Evolutionary conservation across 176 grass and related monocot species (phyloP).

Genomic region (Bolboschoenus planiculmis): DNA sequence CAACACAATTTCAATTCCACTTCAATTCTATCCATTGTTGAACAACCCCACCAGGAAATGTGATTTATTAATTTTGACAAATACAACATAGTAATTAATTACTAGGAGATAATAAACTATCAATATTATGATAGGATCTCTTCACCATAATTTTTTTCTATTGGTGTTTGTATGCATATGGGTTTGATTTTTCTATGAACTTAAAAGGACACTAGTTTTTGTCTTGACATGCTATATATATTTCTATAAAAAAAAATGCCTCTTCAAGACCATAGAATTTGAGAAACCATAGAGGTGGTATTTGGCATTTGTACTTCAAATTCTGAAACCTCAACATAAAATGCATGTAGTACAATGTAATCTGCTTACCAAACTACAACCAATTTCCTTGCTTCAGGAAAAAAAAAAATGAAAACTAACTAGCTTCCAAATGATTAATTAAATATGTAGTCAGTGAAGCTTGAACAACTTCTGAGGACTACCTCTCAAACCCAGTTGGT

Average conservation of each 20-base stretch:
- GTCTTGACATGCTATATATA: background rate
- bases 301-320: background rate
- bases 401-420: background rate
- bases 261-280: background rate
- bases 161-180: background rate
- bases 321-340: background rate
- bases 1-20: too few species aligned
- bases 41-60: background rate
- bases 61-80: background rate
- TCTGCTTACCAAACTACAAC: slow-evolving; percentile 3
- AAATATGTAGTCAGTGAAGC: background rate
- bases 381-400: background rate
- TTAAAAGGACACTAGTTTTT: too few species aligned
- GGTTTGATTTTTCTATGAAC: background rate
- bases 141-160: too few species aligned
- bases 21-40: too few species aligned
- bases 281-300: background rate
- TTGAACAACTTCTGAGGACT: background rate
- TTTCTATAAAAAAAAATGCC: background rate
- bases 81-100: background rate
- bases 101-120: too few species aligned
- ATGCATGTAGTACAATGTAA: background rate
- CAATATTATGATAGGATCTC: too few species aligned
- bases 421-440: background rate
- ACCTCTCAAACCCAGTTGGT: background rate